Base-by-base conservation (phyloP, 208 protist genomes). In the Endotrypanum monterogeii region DNA sequence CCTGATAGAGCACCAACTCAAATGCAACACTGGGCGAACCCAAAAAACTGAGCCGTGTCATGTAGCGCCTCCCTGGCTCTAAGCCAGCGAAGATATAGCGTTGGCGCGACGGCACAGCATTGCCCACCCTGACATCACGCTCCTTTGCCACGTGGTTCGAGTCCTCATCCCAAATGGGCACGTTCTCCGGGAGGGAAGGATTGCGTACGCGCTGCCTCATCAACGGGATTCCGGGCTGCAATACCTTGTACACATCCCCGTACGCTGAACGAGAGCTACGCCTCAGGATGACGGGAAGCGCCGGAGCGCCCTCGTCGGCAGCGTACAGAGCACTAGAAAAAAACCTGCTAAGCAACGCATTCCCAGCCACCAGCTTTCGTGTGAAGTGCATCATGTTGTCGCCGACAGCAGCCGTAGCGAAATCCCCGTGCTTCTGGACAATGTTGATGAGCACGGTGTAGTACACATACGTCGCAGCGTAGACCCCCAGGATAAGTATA, bases 21-120 rank as follows among this genome's bases (percentile, higher is more conserved):
- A 87, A 89, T 9, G n/a, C 48, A 7, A 87, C 83, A 11, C 82
- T 83, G 25, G 85, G 80, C 7, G 80, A 79, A 39, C 83, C 85
- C 41, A 82, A 71, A 61, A 63, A 87, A 65, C 82, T 85, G 20
- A 89, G 32, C 2, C 82, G 85, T 25, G 83, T 56, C 71, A 79
- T 66, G 74, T 89, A 89, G 32, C 66, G 61, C 4, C 25, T 48
- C 11, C 83, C 79, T 1, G 44, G 9, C 50, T 73, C 20, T 2
- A 86, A 37, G 0, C 56, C 51, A 14, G 32, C n/a, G 11, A 89
- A 63, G 37, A 83, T 79, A 69, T 85, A 89, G 32, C 80, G 85
- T 37, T 78, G 84, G 2, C 55, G 62, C 5, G 63, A 44, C 3
- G 73, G 80, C 20, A 79, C 56, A 14, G 57, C 57, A 23, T 32